Base-by-base conservation (phyloP, 805 yeast species). In the Myxozyma geophila region DNA sequence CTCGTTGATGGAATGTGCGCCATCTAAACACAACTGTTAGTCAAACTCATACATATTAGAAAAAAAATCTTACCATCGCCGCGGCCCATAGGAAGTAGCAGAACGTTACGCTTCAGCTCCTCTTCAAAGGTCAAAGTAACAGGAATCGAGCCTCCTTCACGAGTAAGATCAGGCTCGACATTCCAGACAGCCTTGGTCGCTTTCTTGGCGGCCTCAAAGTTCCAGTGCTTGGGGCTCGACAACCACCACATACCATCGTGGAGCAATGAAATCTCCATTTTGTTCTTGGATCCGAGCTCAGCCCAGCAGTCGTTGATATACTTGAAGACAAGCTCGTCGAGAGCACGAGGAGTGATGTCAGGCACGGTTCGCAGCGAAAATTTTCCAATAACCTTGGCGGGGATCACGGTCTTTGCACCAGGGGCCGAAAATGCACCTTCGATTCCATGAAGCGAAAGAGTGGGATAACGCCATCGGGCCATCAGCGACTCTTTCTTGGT, bases 131-230 rank as follows among this genome's bases (percentile, higher is more conserved):
- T 88, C 70, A 95, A 79, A 23, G 99, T 93, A 76, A 95, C 92
- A 69, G 99, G 99, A 74, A 95, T 95, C 3, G 98, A 92, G 44
- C 99, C 99, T 73, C 99, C 99, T 80, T 95, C 99, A 81, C 99
- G 87, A 47, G 98, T 96, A 75, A 90, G 85, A 78, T 95, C 99
- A 41, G 99, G 99, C 67, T 90, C 96, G 53, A 93, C 85, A 69
- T 90, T 88, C 92, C 97, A 95, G 39, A 95, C 99, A 58, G 87
- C 87, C 77, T 92, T 87, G 50, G 99, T 95, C 62, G 99, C 99
- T 76, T 87, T 85, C 59, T 89, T 84, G 48, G 98, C 99, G 62
- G 99, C 98, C 48, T 91, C 85, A 82, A 93, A 95, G 53, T 90
- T 85, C 69, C 89, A 92, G 77, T 93, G 93, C 80, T 87, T 86